Evolutionary conservation across 2,329 filamentous ascomycete genomes (phyloP).

Genomic region (Penicillium digitatum): DNA sequence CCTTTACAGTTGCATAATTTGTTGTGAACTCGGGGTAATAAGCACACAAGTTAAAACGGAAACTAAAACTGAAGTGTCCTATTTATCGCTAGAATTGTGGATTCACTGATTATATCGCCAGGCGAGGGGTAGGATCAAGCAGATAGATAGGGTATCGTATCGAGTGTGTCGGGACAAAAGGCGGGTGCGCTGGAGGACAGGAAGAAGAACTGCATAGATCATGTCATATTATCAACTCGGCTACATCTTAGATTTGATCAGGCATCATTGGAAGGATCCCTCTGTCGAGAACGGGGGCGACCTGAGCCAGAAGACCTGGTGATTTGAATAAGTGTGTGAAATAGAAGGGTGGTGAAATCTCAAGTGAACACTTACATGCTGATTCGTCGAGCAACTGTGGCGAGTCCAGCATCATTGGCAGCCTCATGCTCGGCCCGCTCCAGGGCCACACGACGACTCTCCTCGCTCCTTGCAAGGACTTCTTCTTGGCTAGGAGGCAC

Average conservation of each 20-base stretch:
- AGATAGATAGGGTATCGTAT: constrained; percentile 27
- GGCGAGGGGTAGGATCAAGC: constrained; percentile 18
- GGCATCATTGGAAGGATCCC: constrained; percentile 28
- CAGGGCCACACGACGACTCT: constrained; percentile 75
- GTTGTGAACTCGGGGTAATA: constrained; percentile 5
- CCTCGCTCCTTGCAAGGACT: constrained; percentile 75
- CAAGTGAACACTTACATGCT: constrained; percentile 72
- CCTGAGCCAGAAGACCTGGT: constrained; percentile 40
- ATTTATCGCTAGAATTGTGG: constrained; percentile 12
- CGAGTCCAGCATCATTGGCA: constrained; percentile 84
- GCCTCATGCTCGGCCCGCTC: constrained; percentile 83
- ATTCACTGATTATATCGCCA: constrained; percentile 11
- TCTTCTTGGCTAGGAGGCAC: constrained; percentile 91
- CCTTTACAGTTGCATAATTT: not conserved
- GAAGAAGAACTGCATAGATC: constrained; percentile 26
- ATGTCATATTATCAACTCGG: constrained; percentile 25
- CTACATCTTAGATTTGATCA: constrained; percentile 20
- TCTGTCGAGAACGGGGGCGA: constrained; percentile 31
- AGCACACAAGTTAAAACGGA: constrained; percentile 9
- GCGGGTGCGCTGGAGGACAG: constrained; percentile 22
- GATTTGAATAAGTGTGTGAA: not conserved
- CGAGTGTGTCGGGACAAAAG: constrained; percentile 25
- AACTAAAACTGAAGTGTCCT: constrained; percentile 15
- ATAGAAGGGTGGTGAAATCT: not conserved
- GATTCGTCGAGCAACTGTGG: constrained; percentile 81